Conservation (phyloP, 805 yeast species). For the Kregervanrija delftensis region DNA sequence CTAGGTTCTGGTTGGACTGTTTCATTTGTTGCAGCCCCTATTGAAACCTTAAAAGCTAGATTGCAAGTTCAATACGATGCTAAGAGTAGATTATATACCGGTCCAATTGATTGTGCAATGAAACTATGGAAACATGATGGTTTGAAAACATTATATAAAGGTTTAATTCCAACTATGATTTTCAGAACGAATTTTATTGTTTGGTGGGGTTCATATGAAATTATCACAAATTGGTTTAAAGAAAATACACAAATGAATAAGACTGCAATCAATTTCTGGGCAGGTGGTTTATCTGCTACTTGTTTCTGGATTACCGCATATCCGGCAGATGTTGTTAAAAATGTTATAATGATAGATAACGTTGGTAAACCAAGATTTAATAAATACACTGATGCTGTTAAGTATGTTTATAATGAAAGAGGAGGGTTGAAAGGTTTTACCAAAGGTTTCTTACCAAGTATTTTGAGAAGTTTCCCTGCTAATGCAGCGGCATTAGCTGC, state of each 20-base stretch:
- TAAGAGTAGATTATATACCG: constrained; percentile 54
- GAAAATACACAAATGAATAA: constrained; percentile 57
- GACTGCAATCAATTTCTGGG: constrained; percentile 79
- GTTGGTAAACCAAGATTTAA: constrained; percentile 66
- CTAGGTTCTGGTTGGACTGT: constrained; percentile 90
- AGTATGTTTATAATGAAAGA: constrained; percentile 51
- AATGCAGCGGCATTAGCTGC: constrained; percentile 91
- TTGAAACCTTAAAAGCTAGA: constrained; percentile 83
- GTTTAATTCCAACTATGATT: constrained; percentile 77
- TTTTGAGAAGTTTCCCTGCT: constrained; percentile 82
- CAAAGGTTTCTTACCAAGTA: constrained; percentile 74
- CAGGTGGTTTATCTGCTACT: constrained; percentile 83
- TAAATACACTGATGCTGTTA: constrained; percentile 66
- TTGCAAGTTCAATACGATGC: constrained; percentile 88
- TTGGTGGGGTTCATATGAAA: constrained; percentile 93
- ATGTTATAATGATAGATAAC: constrained; percentile 74
- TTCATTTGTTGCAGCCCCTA: constrained; percentile 92
- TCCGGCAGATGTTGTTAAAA: constrained; percentile 85
- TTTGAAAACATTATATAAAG: constrained; percentile 68
- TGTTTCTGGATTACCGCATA: constrained; percentile 87
- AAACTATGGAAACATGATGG: constrained; percentile 58
- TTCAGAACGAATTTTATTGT: constrained; percentile 81
- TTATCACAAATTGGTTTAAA: constrained; percentile 64
- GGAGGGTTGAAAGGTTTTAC: constrained; percentile 68
- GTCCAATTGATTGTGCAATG: constrained; percentile 72